phyloP scores from a whole-genome alignment of 2,329 filamentous ascomycete genomes.

The Colletotrichum sp. region DNA sequence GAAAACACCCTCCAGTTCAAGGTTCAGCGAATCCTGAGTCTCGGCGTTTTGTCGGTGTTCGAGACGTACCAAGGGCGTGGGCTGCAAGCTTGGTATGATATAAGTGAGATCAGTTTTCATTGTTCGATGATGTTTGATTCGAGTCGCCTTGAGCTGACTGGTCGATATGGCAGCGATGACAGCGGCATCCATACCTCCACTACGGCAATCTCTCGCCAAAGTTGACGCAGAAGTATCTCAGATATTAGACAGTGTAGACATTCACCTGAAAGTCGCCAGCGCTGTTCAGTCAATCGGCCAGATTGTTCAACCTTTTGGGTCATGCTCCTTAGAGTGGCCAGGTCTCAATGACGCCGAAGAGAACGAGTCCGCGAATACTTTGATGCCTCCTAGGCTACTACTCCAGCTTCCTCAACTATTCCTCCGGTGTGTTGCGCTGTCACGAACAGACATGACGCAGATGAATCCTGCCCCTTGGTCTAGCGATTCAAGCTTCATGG shows the following conservation, averaged over 20 bases:
- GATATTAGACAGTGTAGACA: background rate
- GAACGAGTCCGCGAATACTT: background rate
- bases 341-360: background rate
- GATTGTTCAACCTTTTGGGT: background rate
- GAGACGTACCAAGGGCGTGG: background rate
- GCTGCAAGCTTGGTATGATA: background rate
- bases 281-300: background rate
- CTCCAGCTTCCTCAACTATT: background rate
- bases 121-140: background rate
- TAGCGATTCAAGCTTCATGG: background rate
- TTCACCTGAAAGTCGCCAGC: background rate
- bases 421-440: background rate
- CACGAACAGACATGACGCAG: background rate
- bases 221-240: background rate
- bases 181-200: background rate
- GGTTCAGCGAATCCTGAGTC: background rate
- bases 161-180: background rate
- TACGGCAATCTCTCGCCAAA: background rate
- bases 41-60: background rate
- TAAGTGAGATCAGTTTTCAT: background rate
- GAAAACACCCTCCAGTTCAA: background rate
- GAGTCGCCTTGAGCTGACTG: background rate
- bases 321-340: background rate
- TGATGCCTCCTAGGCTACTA: rapidly evolving
- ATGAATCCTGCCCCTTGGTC: background rate